Evolutionary conservation across 306 rosid species (phyloP), one percentile per base, ranked within the genome.

Genomic region (Heteromeles arbutifolia): DNA sequence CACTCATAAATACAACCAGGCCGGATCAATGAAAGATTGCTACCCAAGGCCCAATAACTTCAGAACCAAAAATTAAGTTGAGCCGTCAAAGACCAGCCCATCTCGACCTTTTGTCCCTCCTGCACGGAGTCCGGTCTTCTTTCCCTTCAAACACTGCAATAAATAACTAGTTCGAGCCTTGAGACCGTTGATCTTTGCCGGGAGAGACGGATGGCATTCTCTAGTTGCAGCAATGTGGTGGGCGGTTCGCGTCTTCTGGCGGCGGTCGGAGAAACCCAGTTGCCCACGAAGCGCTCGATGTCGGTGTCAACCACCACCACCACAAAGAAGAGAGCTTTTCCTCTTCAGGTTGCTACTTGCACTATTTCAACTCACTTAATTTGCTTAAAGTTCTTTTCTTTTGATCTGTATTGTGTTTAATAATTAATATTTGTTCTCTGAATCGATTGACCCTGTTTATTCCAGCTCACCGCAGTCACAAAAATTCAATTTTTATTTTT

Each of bases 271-370:
- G 71, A 34, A 7, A 58, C 56, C 53, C 39, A 15, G 59, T 72
- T 65, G 0, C 78, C 78, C 29, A 39, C 17, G 11, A 78, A 78
- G 52, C 56, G 65, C 31, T 72, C 65, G 26, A 21, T 17, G 71
- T 72, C 65, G 26, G 53, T 17, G 71, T 15, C 26, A 39, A 15
- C 79, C 74, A 43, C 76, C 29, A 67, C 24, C 24, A 54, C 62
- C 54, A 48, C 8, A 15, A 56, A 56, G 62, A 18, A 43, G 28
- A 29, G 63, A 63, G 56, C 34, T 41, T 73, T 63, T 69, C 77
- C 77, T 69, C 82, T 74, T 31, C 84, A 77, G 84, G 81, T 81
- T 48, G 21, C 8, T 48, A 48, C 54, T 48, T 1, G 21, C 18
- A 44, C 58, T 14, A 1, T 62, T 2, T 63, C 17, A n/a, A 21